A percentile compares a stretch with the other conserved stretches of the same genome.
phyloP scores from a whole-genome alignment of 108 stramenopile genomes.

The Phaeodactylum tricornutum region DNA sequence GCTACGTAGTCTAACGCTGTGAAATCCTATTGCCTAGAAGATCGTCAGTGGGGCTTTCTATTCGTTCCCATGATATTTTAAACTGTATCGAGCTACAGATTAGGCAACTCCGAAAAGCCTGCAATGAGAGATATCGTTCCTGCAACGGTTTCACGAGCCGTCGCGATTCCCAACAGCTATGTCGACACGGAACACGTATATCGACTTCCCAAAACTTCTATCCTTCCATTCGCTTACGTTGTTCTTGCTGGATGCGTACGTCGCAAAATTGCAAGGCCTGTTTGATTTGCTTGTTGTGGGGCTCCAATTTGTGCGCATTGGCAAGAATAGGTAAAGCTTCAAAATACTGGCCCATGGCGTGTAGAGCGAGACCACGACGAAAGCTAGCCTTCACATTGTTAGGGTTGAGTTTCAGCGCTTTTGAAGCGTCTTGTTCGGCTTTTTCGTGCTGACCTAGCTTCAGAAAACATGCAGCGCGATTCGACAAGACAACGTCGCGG shows the following conservation, averaged over 20 bases:
- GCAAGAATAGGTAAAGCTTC: conserved; percentile 72
- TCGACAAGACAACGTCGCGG: conserved; percentile 65
- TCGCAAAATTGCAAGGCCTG: conserved; percentile 88
- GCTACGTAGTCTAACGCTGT: too few species aligned
- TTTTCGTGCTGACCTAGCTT: conserved; percentile 90
- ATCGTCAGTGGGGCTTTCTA: too few species aligned
- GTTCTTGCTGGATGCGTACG: conserved; percentile 77
- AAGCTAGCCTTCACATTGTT: conserved; percentile 82
- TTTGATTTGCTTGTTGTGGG: conserved; percentile 88
- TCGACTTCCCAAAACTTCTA: too few species aligned
- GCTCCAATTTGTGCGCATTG: conserved; percentile 73
- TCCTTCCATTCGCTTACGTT: conserved; percentile 50
- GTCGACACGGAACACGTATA: too few species aligned
- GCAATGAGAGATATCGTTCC: too few species aligned
- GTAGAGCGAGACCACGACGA: conserved; percentile 76
- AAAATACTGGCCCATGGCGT: conserved; percentile 77
- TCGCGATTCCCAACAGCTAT: too few species aligned
- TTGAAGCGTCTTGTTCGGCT: conserved; percentile 66
- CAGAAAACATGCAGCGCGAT: conserved; percentile 79
- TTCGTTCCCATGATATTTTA: too few species aligned
- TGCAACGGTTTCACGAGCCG: too few species aligned
- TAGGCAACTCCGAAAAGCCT: too few species aligned
- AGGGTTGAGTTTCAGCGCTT: conserved; percentile 49
- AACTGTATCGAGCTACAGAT: too few species aligned
- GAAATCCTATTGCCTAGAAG: too few species aligned